A percentile compares a stretch with the other conserved stretches of the same genome.
Conservation (phyloP, 2,329 filamentous ascomycete species). For the Camillea tinctor region DNA sequence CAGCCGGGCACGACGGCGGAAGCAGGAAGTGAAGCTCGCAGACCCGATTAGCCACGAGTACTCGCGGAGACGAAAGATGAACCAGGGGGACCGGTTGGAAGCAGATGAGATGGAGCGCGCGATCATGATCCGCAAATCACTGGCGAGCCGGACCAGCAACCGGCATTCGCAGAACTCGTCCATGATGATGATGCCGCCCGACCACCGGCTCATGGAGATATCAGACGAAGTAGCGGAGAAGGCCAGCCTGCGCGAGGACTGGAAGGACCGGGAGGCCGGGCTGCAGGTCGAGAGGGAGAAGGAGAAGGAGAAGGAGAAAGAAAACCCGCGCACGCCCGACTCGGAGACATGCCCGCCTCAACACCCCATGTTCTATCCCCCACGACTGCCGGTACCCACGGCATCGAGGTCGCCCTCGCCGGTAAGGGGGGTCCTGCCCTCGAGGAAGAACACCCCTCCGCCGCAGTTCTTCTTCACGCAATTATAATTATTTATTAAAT, state of each 20-base stretch:
- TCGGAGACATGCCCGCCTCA: conserved; percentile 16
- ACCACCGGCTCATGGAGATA: conserved; percentile 15
- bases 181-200: neutral
- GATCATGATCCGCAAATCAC: conserved; percentile 33
- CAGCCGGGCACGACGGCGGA: conserved; percentile 15
- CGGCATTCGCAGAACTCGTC: conserved; percentile 8
- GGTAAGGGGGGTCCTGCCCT: conserved; percentile 1
- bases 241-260: conserved; percentile 31
- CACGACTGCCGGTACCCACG: conserved; percentile 17
- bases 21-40: conserved; percentile 2
- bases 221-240: conserved; percentile 24
- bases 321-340: conserved; percentile 19
- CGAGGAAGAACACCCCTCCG: conserved; percentile 5
- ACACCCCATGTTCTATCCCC: conserved; percentile 28
- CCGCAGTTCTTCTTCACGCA: conserved; percentile 9
- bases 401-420: conserved; percentile 21
- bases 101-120: conserved; percentile 29
- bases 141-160: conserved; percentile 25
- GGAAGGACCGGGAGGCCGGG: conserved; percentile 41
- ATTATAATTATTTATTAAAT: neutral
- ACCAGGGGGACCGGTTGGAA: conserved; percentile 15
- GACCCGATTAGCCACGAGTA: conserved; percentile 2
- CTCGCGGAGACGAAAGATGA: conserved; percentile 16
- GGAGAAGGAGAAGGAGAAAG: conserved; percentile 6
- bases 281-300: conserved; percentile 29